Percentiles rank a stretch among this genome's conserved stretches.
These are phyloP conservation scores for Arabis alpina DNA, from an alignment of 345 rosid genomes.

Conservation along the genomic window DNA sequence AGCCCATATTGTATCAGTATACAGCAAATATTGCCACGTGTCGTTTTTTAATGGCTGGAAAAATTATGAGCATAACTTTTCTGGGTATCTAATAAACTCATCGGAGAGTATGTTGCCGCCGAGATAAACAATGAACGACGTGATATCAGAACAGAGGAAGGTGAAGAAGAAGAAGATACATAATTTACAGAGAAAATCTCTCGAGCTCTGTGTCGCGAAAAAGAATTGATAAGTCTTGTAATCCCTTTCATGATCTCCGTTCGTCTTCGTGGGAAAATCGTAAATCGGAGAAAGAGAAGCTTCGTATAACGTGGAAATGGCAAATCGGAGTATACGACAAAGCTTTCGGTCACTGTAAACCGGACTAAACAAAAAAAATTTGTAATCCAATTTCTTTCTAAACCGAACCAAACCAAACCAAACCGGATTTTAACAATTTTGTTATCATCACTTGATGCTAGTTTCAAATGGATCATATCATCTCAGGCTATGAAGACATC, in stretches of 20 bases:
- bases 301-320: background rate
- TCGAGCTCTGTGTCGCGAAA: slow-evolving; percentile 24
- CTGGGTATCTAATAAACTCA: slow-evolving; percentile 24
- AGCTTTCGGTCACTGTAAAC: background rate
- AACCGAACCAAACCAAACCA: background rate
- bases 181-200: slow-evolving; percentile 12
- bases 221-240: slow-evolving; percentile 24
- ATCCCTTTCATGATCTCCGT: slow-evolving; percentile 35
- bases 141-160: slow-evolving; percentile 34
- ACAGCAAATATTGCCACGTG: no score
- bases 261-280: slow-evolving; percentile 3
- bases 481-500: no score
- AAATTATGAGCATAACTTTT: slow-evolving; percentile 9
- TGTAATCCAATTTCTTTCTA: background rate
- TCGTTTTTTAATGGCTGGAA: no score
- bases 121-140: slow-evolving; percentile 44
- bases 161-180: no score
- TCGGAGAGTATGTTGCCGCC: slow-evolving; percentile 20
- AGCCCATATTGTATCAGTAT: no score
- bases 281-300: slow-evolving; percentile 17
- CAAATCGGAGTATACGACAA: slow-evolving; percentile 1
- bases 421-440: background rate
- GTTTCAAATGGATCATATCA: no score
- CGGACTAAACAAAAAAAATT: slow-evolving; percentile 15
- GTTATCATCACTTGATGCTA: no score